Percentiles rank a stretch among this genome's conserved stretches.
Evolutionary conservation across 2,329 filamentous ascomycete species (phyloP).

Genomic region (Drechslerella coelobrocha): DNA sequence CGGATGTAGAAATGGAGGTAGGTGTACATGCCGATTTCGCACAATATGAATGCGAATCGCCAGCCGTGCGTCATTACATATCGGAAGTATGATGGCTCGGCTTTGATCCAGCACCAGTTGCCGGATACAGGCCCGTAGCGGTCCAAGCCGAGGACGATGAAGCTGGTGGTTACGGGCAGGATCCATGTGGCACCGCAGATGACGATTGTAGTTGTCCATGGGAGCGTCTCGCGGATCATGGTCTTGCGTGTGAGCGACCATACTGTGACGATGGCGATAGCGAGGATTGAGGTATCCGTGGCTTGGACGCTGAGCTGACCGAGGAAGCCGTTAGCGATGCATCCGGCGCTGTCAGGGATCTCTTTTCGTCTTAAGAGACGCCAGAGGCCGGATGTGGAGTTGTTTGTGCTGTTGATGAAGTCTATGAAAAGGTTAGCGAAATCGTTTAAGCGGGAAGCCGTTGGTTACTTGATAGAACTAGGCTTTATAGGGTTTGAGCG

Average conservation of each 20-base stretch:
- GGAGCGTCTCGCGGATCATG: constrained; percentile 50
- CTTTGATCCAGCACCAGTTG: constrained; percentile 63
- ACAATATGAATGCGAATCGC: constrained; percentile 60
- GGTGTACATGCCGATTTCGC: constrained; percentile 59
- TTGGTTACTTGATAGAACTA: not conserved
- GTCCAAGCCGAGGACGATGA: constrained; percentile 55
- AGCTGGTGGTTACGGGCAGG: constrained; percentile 58
- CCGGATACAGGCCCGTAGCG: constrained; percentile 59
- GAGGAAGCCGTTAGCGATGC: constrained; percentile 60
- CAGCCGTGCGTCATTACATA: constrained; percentile 62
- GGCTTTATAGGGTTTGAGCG: not conserved
- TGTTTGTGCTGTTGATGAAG: constrained; percentile 60
- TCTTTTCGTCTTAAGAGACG: constrained; percentile 56
- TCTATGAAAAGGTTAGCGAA: constrained; percentile 54
- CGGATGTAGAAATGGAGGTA: constrained; percentile 58
- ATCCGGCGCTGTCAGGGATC: constrained; percentile 56
- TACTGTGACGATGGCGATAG: constrained; percentile 61
- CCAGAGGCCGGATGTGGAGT: constrained; percentile 59
- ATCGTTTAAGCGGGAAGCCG: not conserved
- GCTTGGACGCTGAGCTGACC: constrained; percentile 62
- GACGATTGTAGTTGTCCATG: constrained; percentile 48
- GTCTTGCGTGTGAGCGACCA: constrained; percentile 58
- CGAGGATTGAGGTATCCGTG: constrained; percentile 59
- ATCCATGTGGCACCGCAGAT: constrained; percentile 60
- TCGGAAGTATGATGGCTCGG: constrained; percentile 58